Evolutionary conservation across 176 grass and related monocot species (phyloP).

Genomic region (Cenchrus purpureus): DNA sequence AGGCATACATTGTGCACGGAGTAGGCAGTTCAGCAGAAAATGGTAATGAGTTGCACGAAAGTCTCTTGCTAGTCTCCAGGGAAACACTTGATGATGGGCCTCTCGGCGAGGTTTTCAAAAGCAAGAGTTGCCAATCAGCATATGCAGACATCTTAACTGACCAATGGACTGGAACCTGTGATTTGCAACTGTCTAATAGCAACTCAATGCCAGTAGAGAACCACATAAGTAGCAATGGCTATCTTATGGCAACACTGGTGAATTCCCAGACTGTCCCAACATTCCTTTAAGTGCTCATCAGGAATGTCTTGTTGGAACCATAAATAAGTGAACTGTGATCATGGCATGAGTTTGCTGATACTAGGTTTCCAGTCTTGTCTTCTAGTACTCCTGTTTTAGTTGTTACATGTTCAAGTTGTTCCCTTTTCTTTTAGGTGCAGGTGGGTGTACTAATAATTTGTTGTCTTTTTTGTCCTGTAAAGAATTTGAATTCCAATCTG

Average conservation of each 20-base stretch:
- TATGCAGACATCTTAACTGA: conserved; percentile 54
- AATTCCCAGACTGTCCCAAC: conserved; percentile 40
- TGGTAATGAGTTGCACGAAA: conserved; percentile 15
- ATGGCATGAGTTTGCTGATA: not conserved
- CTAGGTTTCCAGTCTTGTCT: not conserved
- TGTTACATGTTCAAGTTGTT: not conserved
- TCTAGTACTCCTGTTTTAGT: not conserved
- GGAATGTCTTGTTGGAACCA: conserved; percentile 1
- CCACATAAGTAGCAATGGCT: conserved; percentile 35
- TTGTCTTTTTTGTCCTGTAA: not conserved
- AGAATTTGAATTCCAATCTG: not conserved
- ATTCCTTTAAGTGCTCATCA: conserved; percentile 37
- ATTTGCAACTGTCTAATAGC: conserved; percentile 51
- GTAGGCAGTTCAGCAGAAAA: conserved; percentile 35
- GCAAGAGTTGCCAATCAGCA: conserved; percentile 50
- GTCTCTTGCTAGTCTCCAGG: conserved; percentile 53
- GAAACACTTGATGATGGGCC: conserved; percentile 85
- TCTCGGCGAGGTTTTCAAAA: conserved; percentile 82
- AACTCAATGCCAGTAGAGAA: conserved; percentile 51
- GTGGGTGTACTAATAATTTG: not conserved
- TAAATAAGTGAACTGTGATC: conserved; percentile 13
- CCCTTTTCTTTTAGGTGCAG: conserved; percentile 10
- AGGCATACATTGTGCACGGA: conserved; percentile 10
- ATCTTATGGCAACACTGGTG: conserved; percentile 31
- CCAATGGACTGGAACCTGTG: conserved; percentile 44